Base-by-base conservation (phyloP, 2,329 filamentous ascomycete genomes). In the Acrodontium crateriforme region DNA sequence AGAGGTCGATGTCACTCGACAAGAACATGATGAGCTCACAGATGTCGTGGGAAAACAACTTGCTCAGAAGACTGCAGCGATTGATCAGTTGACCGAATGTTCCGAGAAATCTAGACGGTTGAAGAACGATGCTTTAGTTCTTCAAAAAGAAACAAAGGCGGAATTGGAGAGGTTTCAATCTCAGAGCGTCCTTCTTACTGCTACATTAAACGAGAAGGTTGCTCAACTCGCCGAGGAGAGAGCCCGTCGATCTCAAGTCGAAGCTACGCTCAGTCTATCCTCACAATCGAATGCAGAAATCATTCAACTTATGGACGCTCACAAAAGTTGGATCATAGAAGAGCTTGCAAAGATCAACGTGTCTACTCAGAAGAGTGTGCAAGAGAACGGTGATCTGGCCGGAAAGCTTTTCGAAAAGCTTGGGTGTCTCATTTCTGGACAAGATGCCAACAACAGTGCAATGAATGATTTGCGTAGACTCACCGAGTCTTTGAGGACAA, bases 261-360 rank as follows among this genome's bases (percentile, higher is more conserved):
- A 47, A 28, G 29, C 17, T 15, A 41, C 40, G 25, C 22, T 44
- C 11, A 27, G 12, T 24, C 24, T 30, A 7, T 26, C 25, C 5
- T 28, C 14, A 8, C 15, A 26, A 13, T 22, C 27, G 6, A 31
- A 31, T 12, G 31, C 39, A 12, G 31, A 20, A 10, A 13, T 41
- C 1, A 9, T 31, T 9, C 29, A 27, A 9, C 11, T 35, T 14
- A 21, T 45, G 5, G 43, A 40, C 23, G 14, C 27, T 9, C 29
- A 27, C 18, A 25, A 28, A 16, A 30, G 40, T 18, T 18, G 29
- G 7, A 29, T 41, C 5, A 25, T 47, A 3, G 36, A 45, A 26
- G 41, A 47, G 34, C 31, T 49, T 9, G 34, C 24, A 13, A 34
- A 41, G 23, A 30, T 48, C 9, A 35, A 41, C 20, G 33, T 31